Conservation (phyloP, 495 filamentous ascomycete genomes). For the Neurospora cerealis region DNA sequence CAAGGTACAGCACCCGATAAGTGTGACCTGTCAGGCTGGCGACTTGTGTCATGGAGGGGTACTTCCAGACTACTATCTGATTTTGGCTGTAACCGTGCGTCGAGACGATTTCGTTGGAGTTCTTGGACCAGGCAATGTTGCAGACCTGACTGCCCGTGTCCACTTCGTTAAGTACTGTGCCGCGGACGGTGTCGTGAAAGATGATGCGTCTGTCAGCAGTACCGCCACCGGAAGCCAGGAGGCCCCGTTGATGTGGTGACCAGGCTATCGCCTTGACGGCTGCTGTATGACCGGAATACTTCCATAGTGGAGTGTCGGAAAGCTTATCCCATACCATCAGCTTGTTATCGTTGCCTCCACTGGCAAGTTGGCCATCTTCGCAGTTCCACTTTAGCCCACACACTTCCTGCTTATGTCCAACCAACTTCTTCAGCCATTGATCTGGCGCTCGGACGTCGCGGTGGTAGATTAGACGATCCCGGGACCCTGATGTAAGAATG, state of each 20-base stretch:
- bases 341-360: conserved; percentile 96
- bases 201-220: conserved; percentile 94
- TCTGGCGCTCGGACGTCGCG: conserved; percentile 91
- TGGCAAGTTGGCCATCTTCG: conserved; percentile 90
- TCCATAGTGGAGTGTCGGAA: conserved; percentile 74
- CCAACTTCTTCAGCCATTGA: conserved; percentile 72
- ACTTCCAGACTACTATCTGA: conserved; percentile 98
- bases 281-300: conserved; percentile 85
- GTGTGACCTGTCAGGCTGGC: conserved; percentile 92
- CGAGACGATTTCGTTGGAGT: conserved; percentile 91
- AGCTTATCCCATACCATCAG: conserved; percentile 97
- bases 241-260: conserved; percentile 89
- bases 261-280: conserved; percentile 98
- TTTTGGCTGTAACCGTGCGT: conserved; percentile 98
- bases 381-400: conserved; percentile 97
- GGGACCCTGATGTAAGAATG: conserved; percentile 89
- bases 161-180: conserved; percentile 67
- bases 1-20: conserved; percentile 88
- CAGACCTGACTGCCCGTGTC: conserved; percentile 97
- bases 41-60: conserved; percentile 93
- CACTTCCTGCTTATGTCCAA: conserved; percentile 97
- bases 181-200: conserved; percentile 89
- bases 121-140: conserved; percentile 91
- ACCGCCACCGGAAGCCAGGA: conserved; percentile 91
- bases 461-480: conserved; percentile 87